phyloP scores from a whole-genome alignment of 257 asterid species.

The Henckelia pumila region DNA sequence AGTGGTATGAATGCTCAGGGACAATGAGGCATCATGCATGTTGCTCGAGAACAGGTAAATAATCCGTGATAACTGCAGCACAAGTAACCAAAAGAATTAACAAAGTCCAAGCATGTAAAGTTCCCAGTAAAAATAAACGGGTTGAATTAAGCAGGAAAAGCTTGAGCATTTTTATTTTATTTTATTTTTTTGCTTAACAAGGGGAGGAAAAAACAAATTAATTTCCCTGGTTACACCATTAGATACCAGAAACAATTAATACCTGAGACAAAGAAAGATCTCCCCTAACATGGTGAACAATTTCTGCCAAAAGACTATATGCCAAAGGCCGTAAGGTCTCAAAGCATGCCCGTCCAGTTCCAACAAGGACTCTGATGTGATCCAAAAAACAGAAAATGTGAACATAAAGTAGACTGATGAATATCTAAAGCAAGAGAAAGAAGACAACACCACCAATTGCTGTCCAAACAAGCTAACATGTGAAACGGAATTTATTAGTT shows the following conservation, averaged over 20 bases:
- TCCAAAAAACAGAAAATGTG: conserved; percentile 21
- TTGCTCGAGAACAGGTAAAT: conserved; percentile 97
- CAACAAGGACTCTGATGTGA: conserved; percentile 90
- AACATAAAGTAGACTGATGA: conserved; percentile 7
- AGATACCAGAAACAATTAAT: conserved; percentile 24
- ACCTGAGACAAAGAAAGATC: conserved; percentile 97
- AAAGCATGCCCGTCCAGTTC: conserved; percentile 96
- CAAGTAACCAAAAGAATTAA: conserved; percentile 25
- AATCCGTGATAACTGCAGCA: conserved; percentile 85
- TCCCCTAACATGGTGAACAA: conserved; percentile 95
- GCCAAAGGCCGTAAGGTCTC: conserved; percentile 98
- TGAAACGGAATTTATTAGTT: background rate
- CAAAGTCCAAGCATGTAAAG: conserved; percentile 11
- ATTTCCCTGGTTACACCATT: conserved; percentile 2
- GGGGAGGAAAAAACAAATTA: conserved; percentile 11
- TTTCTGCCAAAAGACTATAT: conserved; percentile 97
- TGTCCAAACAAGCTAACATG: conserved; percentile 10
- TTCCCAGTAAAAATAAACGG: conserved; percentile 10
- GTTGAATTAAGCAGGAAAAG: background rate
- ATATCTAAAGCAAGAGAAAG: conserved; percentile 20
- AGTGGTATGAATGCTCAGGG: conserved; percentile 96
- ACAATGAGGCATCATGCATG: conserved; percentile 97
- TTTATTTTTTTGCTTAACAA: no score
- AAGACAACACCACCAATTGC: conserved; percentile 6
- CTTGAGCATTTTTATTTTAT: no score